phyloP scores from a whole-genome alignment of 2,329 filamentous ascomycete species.

The Beauveria caledonica region DNA sequence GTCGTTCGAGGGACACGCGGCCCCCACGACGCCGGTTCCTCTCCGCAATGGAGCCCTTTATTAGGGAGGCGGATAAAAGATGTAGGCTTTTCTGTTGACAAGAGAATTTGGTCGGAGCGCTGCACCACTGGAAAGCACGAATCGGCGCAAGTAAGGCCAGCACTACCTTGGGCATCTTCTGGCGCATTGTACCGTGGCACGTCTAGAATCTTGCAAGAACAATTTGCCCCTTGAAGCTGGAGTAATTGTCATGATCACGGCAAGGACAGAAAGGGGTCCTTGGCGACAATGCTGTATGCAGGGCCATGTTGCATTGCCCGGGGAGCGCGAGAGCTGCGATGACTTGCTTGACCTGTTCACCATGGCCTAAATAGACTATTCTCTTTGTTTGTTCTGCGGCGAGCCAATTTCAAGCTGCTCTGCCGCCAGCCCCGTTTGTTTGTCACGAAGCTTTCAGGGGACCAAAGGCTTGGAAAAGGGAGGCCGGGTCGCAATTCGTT shows the following conservation, averaged over 20 bases:
- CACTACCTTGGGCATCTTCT: too few relatives aligned
- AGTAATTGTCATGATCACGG: not conserved
- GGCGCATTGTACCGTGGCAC: too few relatives aligned
- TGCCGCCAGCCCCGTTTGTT: not conserved
- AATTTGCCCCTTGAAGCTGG: not conserved
- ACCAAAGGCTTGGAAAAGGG: not conserved
- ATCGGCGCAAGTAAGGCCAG: too few relatives aligned
- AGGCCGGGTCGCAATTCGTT: too few relatives aligned
- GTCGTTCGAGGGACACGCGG: too few relatives aligned
- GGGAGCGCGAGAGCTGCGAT: not conserved
- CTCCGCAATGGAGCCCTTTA: too few relatives aligned
- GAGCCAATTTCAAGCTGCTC: not conserved
- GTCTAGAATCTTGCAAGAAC: too few relatives aligned
- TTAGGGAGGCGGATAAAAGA: too few relatives aligned
- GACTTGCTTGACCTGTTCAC: not conserved
- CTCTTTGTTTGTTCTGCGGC: slow-evolving; percentile 2
- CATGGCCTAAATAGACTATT: not conserved
- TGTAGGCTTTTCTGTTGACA: too few relatives aligned
- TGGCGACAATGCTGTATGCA: not conserved
- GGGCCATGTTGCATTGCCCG: not conserved
- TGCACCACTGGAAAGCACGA: too few relatives aligned
- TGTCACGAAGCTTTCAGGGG: not conserved
- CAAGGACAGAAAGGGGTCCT: not conserved
- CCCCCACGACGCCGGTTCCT: too few relatives aligned
- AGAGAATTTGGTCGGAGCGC: too few relatives aligned